Conservation (phyloP, 139 green algal species). For the Cymbomonas tetramitiformis region DNA sequence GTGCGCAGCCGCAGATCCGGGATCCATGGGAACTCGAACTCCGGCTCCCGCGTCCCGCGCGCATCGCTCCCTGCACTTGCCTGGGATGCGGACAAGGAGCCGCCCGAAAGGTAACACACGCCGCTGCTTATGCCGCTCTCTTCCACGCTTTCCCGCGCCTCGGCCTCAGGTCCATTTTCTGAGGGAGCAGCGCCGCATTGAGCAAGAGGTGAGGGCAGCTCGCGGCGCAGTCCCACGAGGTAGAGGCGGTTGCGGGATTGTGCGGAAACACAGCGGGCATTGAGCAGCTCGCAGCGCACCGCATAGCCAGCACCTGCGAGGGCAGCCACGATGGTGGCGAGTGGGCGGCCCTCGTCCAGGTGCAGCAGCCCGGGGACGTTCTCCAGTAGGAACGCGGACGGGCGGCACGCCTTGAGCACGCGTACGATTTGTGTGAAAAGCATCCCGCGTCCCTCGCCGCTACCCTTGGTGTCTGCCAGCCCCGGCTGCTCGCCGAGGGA, state of each 20-base stretch:
- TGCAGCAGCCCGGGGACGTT: neutral
- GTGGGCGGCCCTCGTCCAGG: neutral
- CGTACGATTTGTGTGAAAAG: slow-evolving; percentile 8
- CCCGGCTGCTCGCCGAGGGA: neutral
- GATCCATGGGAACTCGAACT: too few relatives aligned
- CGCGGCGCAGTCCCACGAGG: slow-evolving; percentile 1
- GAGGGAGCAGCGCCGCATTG: too few relatives aligned
- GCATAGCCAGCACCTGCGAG: neutral
- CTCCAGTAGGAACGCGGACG: slow-evolving; percentile 2
- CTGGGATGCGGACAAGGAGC: too few relatives aligned
- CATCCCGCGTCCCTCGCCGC: slow-evolving; percentile 5
- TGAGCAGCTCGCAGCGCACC: neutral
- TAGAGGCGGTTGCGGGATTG: slow-evolving; percentile 9
- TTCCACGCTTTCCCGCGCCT: too few relatives aligned
- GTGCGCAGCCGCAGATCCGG: too few relatives aligned
- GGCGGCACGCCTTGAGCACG: neutral
- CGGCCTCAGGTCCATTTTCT: too few relatives aligned
- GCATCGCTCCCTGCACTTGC: too few relatives aligned
- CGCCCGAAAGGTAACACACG: too few relatives aligned
- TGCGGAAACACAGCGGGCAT: neutral
- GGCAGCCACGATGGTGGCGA: neutral
- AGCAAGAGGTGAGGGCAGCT: too few relatives aligned
- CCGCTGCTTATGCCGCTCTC: too few relatives aligned
- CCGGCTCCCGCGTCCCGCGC: too few relatives aligned
- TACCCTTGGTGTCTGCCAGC: too few relatives aligned